Evolutionary conservation across 2,329 filamentous ascomycete species (phyloP), one percentile per base, ranked within the genome.

Genomic region (Knufia petricola): DNA sequence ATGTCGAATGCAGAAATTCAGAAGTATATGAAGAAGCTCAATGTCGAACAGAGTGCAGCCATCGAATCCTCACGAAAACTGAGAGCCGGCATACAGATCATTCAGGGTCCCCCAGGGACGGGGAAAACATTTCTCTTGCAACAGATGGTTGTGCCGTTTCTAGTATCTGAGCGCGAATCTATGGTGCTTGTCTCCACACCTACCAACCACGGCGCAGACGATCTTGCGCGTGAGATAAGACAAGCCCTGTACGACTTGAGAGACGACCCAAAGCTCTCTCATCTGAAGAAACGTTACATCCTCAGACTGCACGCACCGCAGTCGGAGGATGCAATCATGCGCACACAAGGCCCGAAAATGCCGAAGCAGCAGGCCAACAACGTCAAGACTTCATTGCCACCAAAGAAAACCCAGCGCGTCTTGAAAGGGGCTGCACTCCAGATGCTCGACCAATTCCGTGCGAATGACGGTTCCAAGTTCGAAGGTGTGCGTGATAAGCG

Each of bases 121-220:
- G 92, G 92, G 41, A 98, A 98, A 66, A 98, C 92, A 0, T 90
- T 96, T 63, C 96, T 92, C 0, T 70, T 98, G 34, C 90, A 98
- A 51, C 92, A 98, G 65, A 74, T 98, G 12, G 94, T 96, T 52
- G 73, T 94, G n/a, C 92, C 98, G 61, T 71, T 96, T 58, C 72
- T 94, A 47, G 82, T 21, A 12, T 4, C 37, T 3, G 17, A 17
- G 17, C 3, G 4, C 4, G 3, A 39, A 4, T 19, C 37, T 9
- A 39, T 21, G 12, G 37, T 39, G 9, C 17, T 39, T 39, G 37
- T 39, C 3, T 17, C 37, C 3, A 21, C 37, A 3, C n/a, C 17
- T 9, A 39, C 37, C 3, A 39, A 39, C 12, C 10, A 39, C 21
- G 37, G 37, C 12, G 37, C 37, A 20, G 17, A 39, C 21, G 37